phyloP scores from a whole-genome alignment of 352 stramenopile species.

The Phytophthora palmivora region DNA sequence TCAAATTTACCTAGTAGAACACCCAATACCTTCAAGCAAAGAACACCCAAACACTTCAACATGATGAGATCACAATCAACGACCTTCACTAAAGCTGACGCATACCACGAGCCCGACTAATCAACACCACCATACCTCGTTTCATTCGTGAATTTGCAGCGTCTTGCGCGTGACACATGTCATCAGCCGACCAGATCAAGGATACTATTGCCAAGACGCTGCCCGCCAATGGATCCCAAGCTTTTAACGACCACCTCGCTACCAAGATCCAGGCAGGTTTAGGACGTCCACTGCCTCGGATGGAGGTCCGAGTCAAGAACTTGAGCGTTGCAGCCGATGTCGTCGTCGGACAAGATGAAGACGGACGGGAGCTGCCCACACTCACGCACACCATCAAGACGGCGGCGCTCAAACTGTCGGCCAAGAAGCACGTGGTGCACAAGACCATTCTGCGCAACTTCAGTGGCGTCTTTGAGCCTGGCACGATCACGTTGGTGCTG shows the following conservation, averaged over 20 bases:
- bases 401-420: conserved; percentile 23
- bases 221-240: conserved; percentile 35
- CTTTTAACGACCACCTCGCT: conserved; percentile 39
- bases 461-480: conserved; percentile 31
- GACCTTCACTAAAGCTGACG: conserved; percentile 5
- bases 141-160: conserved; percentile 27
- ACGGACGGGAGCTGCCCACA: conserved; percentile 46
- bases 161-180: conserved; percentile 11
- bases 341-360: conserved; percentile 25
- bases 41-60: too few relatives aligned
- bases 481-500: conserved; percentile 32
- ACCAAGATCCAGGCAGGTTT: conserved; percentile 39
- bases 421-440: conserved; percentile 40
- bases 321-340: conserved; percentile 39
- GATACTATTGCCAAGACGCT: conserved; percentile 24
- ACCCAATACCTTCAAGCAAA: too few relatives aligned
- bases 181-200: conserved; percentile 8
- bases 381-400: conserved; percentile 40
- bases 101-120: neutral
- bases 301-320: conserved; percentile 43
- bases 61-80: neutral
- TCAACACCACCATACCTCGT: too few relatives aligned
- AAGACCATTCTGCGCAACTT: conserved; percentile 44
- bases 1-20: too few relatives aligned
- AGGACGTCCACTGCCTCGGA: conserved; percentile 32